Percentiles rank a stretch among this genome's conserved stretches.
These are phyloP conservation scores for Pleodorina starrii DNA, from an alignment of 139 green algal genomes.

Conservation along the genomic window DNA sequence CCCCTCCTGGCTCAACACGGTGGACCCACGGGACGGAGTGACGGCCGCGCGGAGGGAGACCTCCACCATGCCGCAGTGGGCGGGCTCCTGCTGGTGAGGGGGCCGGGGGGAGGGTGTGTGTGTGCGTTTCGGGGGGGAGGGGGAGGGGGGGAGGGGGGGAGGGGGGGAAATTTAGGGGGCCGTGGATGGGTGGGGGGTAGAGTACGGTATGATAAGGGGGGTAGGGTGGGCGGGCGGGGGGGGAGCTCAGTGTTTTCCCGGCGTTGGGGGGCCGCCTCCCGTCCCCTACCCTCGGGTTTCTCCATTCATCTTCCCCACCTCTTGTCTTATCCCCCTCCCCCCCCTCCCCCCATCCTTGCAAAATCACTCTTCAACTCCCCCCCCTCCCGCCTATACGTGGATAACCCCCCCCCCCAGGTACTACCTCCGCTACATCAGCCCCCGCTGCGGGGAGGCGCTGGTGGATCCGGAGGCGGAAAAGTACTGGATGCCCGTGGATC, in stretches of 20 bases:
- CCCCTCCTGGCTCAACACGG: slow-evolving; percentile 69
- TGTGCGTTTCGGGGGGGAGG: background rate
- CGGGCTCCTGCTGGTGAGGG: slow-evolving; percentile 58
- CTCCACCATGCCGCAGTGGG: slow-evolving; percentile 93
- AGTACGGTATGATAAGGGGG: too few relatives aligned
- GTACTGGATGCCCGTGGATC: slow-evolving; percentile 98
- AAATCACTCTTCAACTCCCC: too few relatives aligned
- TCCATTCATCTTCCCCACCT: background rate
- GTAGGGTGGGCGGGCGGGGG: too few relatives aligned
- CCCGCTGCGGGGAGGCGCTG: slow-evolving; percentile 77
- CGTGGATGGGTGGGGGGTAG: too few relatives aligned
- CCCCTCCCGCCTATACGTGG: too few relatives aligned
- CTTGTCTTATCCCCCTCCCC: too few relatives aligned
- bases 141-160: background rate
- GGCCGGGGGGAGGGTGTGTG: background rate
- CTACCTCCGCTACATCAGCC: slow-evolving; percentile 98
- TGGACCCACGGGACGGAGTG: slow-evolving; percentile 69
- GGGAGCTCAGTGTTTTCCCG: too few relatives aligned
- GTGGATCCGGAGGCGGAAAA: slow-evolving; percentile 90
- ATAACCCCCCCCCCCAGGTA: slow-evolving; percentile 83
- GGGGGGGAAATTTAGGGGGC: too few relatives aligned
- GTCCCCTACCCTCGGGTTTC: background rate
- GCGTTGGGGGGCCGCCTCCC: too few relatives aligned
- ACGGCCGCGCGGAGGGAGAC: slow-evolving; percentile 84
- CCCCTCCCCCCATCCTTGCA: too few relatives aligned